A percentile compares a stretch with the other conserved stretches of the same genome.
Conservation (phyloP, 2,329 filamentous ascomycete species). For the Cladosporium cucumerinum region DNA sequence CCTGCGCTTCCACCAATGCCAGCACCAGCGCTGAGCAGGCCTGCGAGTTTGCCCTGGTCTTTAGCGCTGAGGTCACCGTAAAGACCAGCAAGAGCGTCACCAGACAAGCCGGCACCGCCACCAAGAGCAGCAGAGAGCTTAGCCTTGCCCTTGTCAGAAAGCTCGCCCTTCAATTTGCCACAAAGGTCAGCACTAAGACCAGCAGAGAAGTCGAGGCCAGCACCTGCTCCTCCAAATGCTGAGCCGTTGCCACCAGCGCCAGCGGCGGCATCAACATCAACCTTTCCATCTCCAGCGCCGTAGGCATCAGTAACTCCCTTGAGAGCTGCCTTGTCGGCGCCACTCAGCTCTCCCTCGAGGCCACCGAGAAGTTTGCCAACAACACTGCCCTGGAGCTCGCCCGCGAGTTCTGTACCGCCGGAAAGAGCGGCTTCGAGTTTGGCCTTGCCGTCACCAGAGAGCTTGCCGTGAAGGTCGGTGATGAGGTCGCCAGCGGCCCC, state of each 20-base stretch:
- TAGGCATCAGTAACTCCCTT: background rate
- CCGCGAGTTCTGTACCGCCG: background rate
- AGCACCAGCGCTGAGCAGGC: background rate
- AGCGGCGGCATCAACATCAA: background rate
- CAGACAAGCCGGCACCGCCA: background rate
- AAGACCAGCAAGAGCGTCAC: background rate
- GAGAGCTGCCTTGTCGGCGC: background rate
- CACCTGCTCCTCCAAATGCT: background rate
- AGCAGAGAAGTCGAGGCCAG: background rate
- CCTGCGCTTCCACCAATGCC: background rate
- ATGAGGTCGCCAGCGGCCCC: slow-evolving; percentile 7
- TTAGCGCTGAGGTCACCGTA: background rate
- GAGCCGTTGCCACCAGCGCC: background rate
- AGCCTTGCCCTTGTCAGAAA: slow-evolving; percentile 9
- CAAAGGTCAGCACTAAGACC: background rate
- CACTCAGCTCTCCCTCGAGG: slow-evolving; percentile 15
- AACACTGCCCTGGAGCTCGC: slow-evolving; percentile 22
- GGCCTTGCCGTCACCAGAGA: slow-evolving; percentile 3
- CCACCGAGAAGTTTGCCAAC: slow-evolving; percentile 14
- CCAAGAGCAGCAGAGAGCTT: background rate
- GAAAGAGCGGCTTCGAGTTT: background rate
- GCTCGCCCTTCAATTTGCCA: background rate
- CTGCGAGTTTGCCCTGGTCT: background rate
- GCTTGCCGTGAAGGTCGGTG: slow-evolving; percentile 6
- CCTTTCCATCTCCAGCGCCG: slow-evolving; percentile 5